A percentile compares a stretch with the other conserved stretches of the same genome.
Conservation (phyloP, 1,139 yeast species). For the Geotrichum histeridarum region DNA sequence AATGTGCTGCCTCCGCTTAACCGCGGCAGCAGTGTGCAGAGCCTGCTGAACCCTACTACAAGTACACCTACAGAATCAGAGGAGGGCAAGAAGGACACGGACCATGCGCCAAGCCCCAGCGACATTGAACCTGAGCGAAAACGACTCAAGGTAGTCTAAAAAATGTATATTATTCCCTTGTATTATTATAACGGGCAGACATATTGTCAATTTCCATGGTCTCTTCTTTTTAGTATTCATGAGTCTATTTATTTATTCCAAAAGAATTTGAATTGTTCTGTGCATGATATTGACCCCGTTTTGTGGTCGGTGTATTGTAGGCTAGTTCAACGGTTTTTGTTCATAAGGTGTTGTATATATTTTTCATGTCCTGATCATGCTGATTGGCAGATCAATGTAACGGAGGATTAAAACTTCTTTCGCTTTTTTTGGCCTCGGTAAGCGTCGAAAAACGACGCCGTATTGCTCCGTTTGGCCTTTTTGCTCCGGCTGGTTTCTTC, state of each 20-base stretch:
- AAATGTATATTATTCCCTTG: not conserved
- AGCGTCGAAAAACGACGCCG: conserved; percentile 10
- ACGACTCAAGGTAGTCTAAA: conserved; percentile 11
- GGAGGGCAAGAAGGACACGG: not conserved
- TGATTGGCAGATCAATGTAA: no score
- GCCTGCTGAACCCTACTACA: conserved; percentile 12
- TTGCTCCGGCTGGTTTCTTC: conserved; percentile 4
- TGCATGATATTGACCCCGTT: no score
- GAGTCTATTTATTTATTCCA: no score
- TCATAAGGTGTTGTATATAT: no score
- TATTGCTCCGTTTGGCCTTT: conserved; percentile 1
- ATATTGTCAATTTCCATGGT: no score
- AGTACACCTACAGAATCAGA: not conserved
- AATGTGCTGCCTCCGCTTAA: not conserved
- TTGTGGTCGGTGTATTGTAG: no score
- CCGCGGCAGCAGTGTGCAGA: conserved; percentile 13
- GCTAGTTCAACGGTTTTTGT: no score
- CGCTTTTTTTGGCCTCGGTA: conserved; percentile 11
- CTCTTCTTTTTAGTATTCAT: no score
- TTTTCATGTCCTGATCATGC: no score
- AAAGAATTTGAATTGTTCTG: no score
- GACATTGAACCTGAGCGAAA: conserved; percentile 14
- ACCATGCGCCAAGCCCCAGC: not conserved
- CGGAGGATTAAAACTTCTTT: not conserved
- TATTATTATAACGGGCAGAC: no score